These are phyloP conservation scores for Mycena sp. DNA, from an alignment of 1,284 basidiomycete genomes.

Conservation along the genomic window DNA sequence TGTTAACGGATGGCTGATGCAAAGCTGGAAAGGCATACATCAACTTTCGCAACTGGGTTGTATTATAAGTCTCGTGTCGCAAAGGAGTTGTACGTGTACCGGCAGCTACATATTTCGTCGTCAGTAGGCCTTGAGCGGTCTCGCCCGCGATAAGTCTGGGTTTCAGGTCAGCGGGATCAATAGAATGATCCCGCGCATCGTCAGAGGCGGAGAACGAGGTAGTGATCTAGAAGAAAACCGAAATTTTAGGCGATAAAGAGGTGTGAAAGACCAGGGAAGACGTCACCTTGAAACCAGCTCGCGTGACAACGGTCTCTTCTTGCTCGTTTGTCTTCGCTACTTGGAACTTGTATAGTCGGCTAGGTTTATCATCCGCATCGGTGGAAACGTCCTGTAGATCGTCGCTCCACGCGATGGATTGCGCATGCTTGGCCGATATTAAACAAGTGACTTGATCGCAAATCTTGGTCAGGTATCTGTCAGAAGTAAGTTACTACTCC, in stretches of 20 bases:
- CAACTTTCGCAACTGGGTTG: constrained; percentile 26
- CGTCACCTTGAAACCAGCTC: constrained; percentile 54
- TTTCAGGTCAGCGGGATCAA: constrained; percentile 13
- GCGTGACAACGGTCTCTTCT: constrained; percentile 56
- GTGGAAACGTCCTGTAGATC: constrained; percentile 35
- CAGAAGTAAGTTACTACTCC: constrained; percentile 10
- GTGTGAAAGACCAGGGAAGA: not conserved
- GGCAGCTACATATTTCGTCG: constrained; percentile 29
- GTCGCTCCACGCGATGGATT: constrained; percentile 53
- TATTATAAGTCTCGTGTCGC: not conserved
- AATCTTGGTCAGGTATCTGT: constrained; percentile 60
- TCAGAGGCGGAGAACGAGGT: not conserved
- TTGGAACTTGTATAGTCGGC: constrained; percentile 61
- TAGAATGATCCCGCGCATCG: not conserved
- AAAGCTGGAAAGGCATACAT: not conserved
- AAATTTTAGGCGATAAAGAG: too few relatives aligned
- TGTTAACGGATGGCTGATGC: not conserved
- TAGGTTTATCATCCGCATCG: constrained; percentile 47
- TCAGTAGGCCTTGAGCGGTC: constrained; percentile 45
- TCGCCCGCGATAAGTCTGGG: constrained; percentile 47
- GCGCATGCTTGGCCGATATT: constrained; percentile 56
- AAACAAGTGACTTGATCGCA: constrained; percentile 60
- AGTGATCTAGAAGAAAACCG: not conserved
- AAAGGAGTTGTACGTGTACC: not conserved
- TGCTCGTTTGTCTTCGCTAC: constrained; percentile 66